A percentile compares a stretch with the other conserved stretches of the same genome.
Conservation (phyloP, 371 early-diverging fungal species). For the Mucor irregularis region DNA sequence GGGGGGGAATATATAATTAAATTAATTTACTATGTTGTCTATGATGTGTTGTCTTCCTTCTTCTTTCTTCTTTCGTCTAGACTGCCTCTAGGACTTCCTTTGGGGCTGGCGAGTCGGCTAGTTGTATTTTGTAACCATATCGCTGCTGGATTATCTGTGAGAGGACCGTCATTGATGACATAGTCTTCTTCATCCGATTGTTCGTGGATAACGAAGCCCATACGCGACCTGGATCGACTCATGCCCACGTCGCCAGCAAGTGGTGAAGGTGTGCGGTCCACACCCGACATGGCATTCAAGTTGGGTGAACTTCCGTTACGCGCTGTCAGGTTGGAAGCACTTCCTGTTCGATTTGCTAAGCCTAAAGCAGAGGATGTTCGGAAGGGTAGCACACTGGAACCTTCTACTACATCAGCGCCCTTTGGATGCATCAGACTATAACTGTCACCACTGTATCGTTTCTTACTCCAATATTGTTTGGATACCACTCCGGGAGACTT, state of each 20-base stretch:
- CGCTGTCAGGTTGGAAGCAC: slow-evolving; percentile 24
- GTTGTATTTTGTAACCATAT: slow-evolving; percentile 16
- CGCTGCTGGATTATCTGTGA: slow-evolving; percentile 11
- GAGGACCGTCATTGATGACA: slow-evolving; percentile 16
- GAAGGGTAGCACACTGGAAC: slow-evolving; percentile 25
- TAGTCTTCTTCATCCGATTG: slow-evolving; percentile 35
- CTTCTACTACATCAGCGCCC: slow-evolving; percentile 22
- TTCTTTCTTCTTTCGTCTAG: slow-evolving; percentile 27
- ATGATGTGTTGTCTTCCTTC: slow-evolving; percentile 16
- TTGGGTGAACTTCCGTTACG: slow-evolving; percentile 31
- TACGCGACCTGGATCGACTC: slow-evolving; percentile 20
- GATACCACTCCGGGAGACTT: slow-evolving; percentile 25
- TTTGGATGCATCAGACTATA: slow-evolving; percentile 10
- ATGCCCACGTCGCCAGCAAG: slow-evolving; percentile 5
- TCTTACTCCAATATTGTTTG: slow-evolving; percentile 33
- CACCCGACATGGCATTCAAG: slow-evolving; percentile 11
- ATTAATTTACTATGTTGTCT: too few species aligned
- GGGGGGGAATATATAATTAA: too few species aligned
- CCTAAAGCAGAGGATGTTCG: slow-evolving; percentile 31
- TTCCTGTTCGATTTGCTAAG: slow-evolving; percentile 28
- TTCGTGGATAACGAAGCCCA: slow-evolving; percentile 33
- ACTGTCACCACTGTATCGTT: slow-evolving; percentile 39
- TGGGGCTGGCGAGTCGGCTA: slow-evolving; percentile 20
- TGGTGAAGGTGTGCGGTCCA: slow-evolving; percentile 22
- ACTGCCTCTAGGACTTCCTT: slow-evolving; percentile 27